Evolutionary conservation across 306 rosid genomes (phyloP).

Genomic region (Astragalus membranaceus): DNA sequence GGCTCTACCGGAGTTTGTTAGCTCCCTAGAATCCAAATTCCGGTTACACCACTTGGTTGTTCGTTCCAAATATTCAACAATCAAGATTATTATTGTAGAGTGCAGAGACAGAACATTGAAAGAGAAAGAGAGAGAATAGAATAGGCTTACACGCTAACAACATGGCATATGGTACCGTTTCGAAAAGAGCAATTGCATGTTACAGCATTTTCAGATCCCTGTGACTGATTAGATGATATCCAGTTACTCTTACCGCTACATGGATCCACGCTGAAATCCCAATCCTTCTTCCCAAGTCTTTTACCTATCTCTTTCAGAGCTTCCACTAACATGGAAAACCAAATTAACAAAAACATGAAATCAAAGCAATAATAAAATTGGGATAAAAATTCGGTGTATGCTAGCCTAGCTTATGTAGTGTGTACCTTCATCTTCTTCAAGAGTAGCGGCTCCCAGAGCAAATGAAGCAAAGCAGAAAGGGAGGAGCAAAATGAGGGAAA

Average conservation of each 20-base stretch:
- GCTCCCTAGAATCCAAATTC: no score
- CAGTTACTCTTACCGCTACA: not conserved
- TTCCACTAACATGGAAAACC: not conserved
- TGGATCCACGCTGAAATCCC: not conserved
- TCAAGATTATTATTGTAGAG: no score
- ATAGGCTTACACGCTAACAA: not conserved
- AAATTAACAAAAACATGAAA: no score
- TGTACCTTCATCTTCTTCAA: conserved; percentile 28
- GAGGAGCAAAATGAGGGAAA: not conserved
- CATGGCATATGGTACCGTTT: not conserved
- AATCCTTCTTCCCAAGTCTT: not conserved
- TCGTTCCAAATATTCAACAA: no score
- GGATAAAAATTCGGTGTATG: no score
- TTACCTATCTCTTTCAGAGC: not conserved
- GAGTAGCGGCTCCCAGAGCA: conserved; percentile 13
- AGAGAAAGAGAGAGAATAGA: not conserved
- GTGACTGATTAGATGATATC: not conserved
- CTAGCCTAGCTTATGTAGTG: no score
- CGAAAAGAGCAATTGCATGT: not conserved
- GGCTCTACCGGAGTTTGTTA: no score
- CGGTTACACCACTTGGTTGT: no score
- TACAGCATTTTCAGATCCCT: not conserved
- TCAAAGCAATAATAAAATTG: no score
- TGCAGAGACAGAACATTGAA: not conserved
- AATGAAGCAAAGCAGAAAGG: not conserved